Conservation (phyloP, 148 eudicot species). For the Salicornia ramosissima region DNA sequence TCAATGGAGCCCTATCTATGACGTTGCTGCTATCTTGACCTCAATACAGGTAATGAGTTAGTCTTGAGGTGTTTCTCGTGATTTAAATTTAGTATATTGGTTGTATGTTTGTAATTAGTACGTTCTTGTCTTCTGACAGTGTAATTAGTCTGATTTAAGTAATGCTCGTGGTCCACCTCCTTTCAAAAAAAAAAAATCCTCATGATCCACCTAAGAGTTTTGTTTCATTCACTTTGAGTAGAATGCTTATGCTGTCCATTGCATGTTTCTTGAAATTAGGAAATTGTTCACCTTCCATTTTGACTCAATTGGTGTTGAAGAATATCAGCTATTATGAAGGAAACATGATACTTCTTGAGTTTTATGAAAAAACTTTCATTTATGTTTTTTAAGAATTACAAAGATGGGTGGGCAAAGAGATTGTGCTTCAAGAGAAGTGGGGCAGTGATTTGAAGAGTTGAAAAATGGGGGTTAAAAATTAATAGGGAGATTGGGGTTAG, state of each 20-base stretch:
- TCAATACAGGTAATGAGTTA: slow-evolving; percentile 55
- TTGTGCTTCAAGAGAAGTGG: no score
- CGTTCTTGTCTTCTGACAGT: neutral
- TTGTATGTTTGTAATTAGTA: neutral
- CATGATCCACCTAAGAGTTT: neutral
- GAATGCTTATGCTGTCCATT: neutral
- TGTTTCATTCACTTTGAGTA: neutral
- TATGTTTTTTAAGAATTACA: no score
- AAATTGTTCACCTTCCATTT: no score
- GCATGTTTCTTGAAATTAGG: neutral
- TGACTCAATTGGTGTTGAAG: neutral
- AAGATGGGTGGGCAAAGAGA: no score
- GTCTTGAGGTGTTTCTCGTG: slow-evolving; percentile 2
- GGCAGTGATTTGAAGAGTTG: no score
- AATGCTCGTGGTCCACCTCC: no score
- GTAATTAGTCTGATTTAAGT: no score
- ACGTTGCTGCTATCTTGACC: slow-evolving; percentile 79
- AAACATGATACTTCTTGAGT: no score
- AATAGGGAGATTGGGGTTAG: no score
- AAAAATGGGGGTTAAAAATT: no score
- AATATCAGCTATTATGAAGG: neutral
- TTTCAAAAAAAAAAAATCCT: no score
- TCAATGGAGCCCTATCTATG: slow-evolving; percentile 89
- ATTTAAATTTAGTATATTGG: neutral
- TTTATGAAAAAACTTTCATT: no score